phyloP scores from a whole-genome alignment of 2,329 filamentous ascomycete species.

The Ciborinia camelliae region DNA sequence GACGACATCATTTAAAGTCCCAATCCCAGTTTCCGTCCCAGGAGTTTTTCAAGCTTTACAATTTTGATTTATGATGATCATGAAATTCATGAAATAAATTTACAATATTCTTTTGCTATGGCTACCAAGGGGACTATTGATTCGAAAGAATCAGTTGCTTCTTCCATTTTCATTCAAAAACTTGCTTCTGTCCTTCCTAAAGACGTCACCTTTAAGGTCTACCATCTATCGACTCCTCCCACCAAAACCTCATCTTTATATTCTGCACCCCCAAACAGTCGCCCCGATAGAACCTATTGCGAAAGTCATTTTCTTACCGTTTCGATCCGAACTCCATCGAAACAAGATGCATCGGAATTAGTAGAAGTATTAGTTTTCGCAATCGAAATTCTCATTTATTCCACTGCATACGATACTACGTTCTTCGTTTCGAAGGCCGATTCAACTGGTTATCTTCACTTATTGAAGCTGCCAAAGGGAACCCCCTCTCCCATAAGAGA shows the following conservation, averaged over 20 bases:
- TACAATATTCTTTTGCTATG: constrained; percentile 32
- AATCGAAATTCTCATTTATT: constrained; percentile 85
- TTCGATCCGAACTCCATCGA: constrained; percentile 42
- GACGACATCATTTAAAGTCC: not conserved
- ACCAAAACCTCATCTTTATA: constrained; percentile 72
- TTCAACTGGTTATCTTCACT: constrained; percentile 81
- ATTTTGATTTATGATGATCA: constrained; percentile 19
- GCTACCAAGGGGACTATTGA: constrained; percentile 29
- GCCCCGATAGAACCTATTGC: constrained; percentile 75
- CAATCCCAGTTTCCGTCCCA: too few relatives aligned
- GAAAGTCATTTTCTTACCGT: constrained; percentile 76
- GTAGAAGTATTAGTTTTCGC: constrained; percentile 67
- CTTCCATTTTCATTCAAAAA: constrained; percentile 32
- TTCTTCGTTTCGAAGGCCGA: constrained; percentile 97
- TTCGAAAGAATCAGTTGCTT: constrained; percentile 28
- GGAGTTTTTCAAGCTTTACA: not conserved
- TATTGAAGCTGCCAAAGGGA: constrained; percentile 60
- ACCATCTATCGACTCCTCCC: constrained; percentile 86
- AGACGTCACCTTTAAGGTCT: constrained; percentile 60
- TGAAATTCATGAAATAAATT: constrained; percentile 19
- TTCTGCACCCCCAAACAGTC: constrained; percentile 68
- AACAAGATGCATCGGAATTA: constrained; percentile 28
- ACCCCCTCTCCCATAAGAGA: constrained; percentile 69
- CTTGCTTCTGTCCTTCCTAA: constrained; percentile 47
- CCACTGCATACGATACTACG: constrained; percentile 74